Evolutionary conservation across 176 grass and related monocot genomes (phyloP).

Genomic region (Rhynchospora tenuis): DNA sequence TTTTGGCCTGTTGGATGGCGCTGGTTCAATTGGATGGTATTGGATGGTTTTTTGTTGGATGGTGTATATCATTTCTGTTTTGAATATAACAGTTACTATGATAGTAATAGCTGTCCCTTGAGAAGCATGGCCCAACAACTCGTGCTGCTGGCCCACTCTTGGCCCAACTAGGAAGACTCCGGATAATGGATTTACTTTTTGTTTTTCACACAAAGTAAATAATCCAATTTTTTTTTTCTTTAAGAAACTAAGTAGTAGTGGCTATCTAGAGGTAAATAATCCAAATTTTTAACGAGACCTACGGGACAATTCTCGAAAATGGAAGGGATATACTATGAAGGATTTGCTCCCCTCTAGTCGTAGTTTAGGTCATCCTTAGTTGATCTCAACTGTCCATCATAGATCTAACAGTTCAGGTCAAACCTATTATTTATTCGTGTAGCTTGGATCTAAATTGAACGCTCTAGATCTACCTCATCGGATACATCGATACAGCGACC

Average conservation of each 20-base stretch:
- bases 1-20: too few relatives aligned
- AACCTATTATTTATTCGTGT: too few relatives aligned
- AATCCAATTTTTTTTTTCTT: neutral
- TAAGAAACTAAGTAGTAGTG: too few relatives aligned
- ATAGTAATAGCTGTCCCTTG: too few relatives aligned
- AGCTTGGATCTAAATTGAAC: too few relatives aligned
- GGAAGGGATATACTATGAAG: neutral
- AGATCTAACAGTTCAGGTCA: neutral
- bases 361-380: neutral
- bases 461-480: neutral
- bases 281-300: neutral
- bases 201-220: neutral
- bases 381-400: neutral
- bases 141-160: neutral
- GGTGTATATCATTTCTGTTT: too few relatives aligned
- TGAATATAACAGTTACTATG: too few relatives aligned
- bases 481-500: neutral
- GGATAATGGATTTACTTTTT: neutral
- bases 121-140: neutral
- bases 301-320: neutral
- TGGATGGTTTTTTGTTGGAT: too few relatives aligned
- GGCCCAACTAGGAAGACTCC: neutral
- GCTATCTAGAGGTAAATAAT: neutral
- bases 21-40: too few relatives aligned
- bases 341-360: neutral